Percentiles rank a stretch among this genome's conserved stretches.
Evolutionary conservation across 192 early-diverging fungal genomes (phyloP).

Genomic region (Gaertneriomyces semiglobifer): DNA sequence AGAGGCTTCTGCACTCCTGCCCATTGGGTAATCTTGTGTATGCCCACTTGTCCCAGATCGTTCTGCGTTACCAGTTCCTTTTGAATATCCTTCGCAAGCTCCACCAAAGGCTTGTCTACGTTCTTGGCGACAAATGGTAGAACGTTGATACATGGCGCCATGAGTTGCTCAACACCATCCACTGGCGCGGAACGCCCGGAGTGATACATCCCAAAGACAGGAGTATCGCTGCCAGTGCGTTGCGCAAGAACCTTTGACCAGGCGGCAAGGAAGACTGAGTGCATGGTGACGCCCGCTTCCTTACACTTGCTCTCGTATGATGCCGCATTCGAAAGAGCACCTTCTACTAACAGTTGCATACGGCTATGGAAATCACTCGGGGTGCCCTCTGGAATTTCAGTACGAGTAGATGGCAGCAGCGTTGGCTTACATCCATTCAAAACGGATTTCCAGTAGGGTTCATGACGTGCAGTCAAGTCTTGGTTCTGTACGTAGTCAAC

Average conservation of each 20-base stretch:
- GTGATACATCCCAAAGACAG: constrained; percentile 20
- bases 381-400: too few species aligned
- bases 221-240: background rate
- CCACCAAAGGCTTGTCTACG: background rate
- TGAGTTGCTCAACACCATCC: background rate
- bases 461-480: background rate
- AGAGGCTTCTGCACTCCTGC: background rate
- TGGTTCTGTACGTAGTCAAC: background rate
- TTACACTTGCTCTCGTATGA: background rate
- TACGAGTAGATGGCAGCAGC: background rate
- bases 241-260: constrained; percentile 1
- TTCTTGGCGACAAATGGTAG: constrained; percentile 7
- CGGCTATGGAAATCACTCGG: background rate
- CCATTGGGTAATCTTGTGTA: constrained; percentile 16
- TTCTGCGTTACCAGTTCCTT: constrained; percentile 1
- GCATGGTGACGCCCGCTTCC: constrained; percentile 8
- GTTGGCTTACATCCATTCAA: background rate
- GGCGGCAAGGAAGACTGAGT: constrained; percentile 19
- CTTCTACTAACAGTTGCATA: background rate
- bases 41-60: background rate
- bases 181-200: constrained; percentile 4
- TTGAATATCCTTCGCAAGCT: constrained; percentile 10
- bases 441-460: background rate
- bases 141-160: constrained; percentile 17
- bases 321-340: constrained; percentile 1